Evolutionary conservation across 345 rosid species (phyloP), one percentile per base, ranked within the genome.

Genomic region (Sonneratia caseolaris): DNA sequence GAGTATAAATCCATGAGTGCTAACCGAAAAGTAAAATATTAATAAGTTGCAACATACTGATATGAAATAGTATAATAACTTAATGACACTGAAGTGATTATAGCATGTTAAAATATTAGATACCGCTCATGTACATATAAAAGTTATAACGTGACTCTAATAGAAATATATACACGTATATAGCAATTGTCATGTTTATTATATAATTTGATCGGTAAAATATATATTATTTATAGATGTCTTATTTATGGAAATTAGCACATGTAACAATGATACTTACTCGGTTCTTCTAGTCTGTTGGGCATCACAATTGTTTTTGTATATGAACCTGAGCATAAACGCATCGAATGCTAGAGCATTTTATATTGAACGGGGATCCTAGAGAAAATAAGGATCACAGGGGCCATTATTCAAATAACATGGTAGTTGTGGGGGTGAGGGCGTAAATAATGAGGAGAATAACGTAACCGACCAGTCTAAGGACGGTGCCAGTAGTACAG

Each of bases 401-500:
- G 38, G 7, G 0, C 53, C 18, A 19, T 40, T 27, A 2, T 36
- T 4, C 2, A 22, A 68, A 43, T 40, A 43, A 24, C 2, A 3
- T 8, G 22, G 15, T 53, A 4, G 2, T 19, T 6, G 18, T 1
- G 45, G 69, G 45, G 47, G n/a, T 18, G 24, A n/a, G 35, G 24
- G 14, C 3, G 24, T 35, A 65, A 65, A 65, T 35, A 40, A 5
- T 16, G 37, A 35, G 71, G 61, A 40, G 9, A 51, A 24, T 45
- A 69, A 45, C 22, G 57, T 69, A 45, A 61, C 71, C 71, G 71
- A 69, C 71, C 71, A 4, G 7, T 40, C 43, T 51, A 69, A 69
- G 13, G 19, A 19, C 38, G 71, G 40, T 36, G 71, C 18, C 71
- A 45, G 71, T 27, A 24, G 64, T 59, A 48, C 57, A 45, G n/a